Conservation (phyloP, 306 rosid genomes). For the Rosa rugosa region DNA sequence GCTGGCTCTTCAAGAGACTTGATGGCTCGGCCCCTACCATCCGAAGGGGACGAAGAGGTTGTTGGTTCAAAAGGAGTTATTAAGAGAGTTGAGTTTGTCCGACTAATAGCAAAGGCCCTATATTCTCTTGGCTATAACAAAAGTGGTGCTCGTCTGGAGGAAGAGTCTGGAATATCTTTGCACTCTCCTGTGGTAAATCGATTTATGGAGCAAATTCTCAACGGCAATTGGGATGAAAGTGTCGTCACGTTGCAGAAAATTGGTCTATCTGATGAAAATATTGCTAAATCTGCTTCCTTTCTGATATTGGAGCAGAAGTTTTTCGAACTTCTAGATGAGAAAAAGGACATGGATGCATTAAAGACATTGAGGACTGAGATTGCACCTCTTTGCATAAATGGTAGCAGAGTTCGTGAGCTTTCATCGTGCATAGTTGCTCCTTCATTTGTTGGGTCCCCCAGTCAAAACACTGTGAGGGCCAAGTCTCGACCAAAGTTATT, state of each 20-base stretch:
- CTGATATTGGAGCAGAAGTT: constrained; percentile 87
- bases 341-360: constrained; percentile 75
- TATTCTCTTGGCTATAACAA: constrained; percentile 87
- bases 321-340: constrained; percentile 71
- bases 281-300: constrained; percentile 67
- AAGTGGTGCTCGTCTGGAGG: constrained; percentile 83
- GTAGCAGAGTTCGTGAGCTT: constrained; percentile 72
- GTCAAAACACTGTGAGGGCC: constrained; percentile 39
- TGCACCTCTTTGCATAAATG: constrained; percentile 60
- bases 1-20: constrained; percentile 68
- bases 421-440: constrained; percentile 71
- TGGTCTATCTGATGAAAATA: constrained; percentile 59
- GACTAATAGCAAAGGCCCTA: constrained; percentile 87
- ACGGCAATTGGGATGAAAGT: constrained; percentile 86
- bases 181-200: constrained; percentile 65
- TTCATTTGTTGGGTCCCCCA: constrained; percentile 38
- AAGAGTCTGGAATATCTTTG: constrained; percentile 88
- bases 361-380: constrained; percentile 83
- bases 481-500: constrained; percentile 72
- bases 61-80: constrained; percentile 90
- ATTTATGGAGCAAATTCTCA: constrained; percentile 78
- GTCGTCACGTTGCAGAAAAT: constrained; percentile 64
- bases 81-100: constrained; percentile 84
- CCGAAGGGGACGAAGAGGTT: constrained; percentile 80
- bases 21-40: constrained; percentile 93